Evolutionary conservation across 495 filamentous ascomycete genomes (phyloP), one percentile per base, ranked within the genome.

Genomic region (Xylaria venustula): DNA sequence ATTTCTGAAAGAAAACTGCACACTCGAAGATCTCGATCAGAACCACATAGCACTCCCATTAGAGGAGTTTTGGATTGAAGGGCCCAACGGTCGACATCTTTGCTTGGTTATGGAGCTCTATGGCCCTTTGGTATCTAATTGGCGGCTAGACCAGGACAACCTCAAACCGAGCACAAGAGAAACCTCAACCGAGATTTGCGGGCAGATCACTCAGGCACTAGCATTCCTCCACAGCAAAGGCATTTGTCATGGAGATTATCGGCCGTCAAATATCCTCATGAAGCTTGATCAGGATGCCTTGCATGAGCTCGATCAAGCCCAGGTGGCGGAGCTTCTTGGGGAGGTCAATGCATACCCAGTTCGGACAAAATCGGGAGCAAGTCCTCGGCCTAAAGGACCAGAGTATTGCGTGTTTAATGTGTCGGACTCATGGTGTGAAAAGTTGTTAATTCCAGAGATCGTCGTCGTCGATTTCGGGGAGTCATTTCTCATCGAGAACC

Each of bases 31-130:
- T 7, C 56, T 64, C 1, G 58, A 36, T 6, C 20, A 7, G 0
- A 22, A 65, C 23, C 46, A 56, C 30, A 48, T 74, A 22, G 40
- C 47, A 19, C 36, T 61, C 0, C 50, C 65, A 2, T 36, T 71
- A 0, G 64, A 71, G 17, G 54, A 67, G 11, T 75, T 77, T 44
- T 64, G 52, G 61, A 64, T 74, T 23, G 53, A 75, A 12, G 74
- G 74, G 7, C 70, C 72, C 15, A 74, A 75, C 57, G 72, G 73
- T 4, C 52, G 49, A 11, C 74, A 77, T 26, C 53, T 75, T 7
- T 72, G 70, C 58, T 49, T 71, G 5, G 74, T 75, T 17, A 41
- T 47, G 20, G 7, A 7, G 0, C 1, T 55, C 0, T 45, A 55
- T 7, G 52, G 52, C 1, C 37, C 1, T 14, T 14, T 25, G 7